Base-by-base conservation (phyloP, 208 protist genomes). In the Leishmania tropica region DNA sequence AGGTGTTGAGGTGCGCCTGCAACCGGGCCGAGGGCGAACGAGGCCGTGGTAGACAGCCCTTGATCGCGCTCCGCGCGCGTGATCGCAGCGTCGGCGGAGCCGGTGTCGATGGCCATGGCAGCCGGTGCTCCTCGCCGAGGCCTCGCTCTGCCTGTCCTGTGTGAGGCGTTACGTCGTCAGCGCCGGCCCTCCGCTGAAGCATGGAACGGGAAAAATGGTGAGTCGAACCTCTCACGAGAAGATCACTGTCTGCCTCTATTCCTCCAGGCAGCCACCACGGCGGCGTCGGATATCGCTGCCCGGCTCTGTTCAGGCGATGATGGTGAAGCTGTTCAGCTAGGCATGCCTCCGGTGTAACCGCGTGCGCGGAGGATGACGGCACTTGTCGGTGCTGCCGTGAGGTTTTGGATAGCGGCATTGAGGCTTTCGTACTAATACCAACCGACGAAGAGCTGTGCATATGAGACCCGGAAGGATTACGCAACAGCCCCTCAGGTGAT, bases 241-340 rank as follows among this genome's bases (percentile, higher is more conserved):
- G 51, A 31, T 28, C 74, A 24, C 17, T 47, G 13, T 68, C 31
- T 28, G 2, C 40, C 58, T 24, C 65, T 10, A 1, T 17, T 8
- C 77, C 62, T 17, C 37, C 28, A 19, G 28, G 4, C 31, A 64
- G 70, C 75, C 75, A 79, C 74, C 80, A 83, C 37, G 75, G 80
- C 28, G 75, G 80, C 2, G 75, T 76, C 10, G 65, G 65, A 53
- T 79, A 79, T 4, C 47, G 51, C 17, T 31, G 19, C 48, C n/a
- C 31, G 31, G 4, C 48, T 24, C 72, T 47, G 48, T 24, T n/a
- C 47, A 42, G 45, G 6, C 6, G 37, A 19, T 31, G 24, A 51
- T 51, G 42, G 17, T 79, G 62, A 24, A 28, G 15, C 11, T 70
- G 40, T 10, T n/a, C 54, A 58, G 31, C 31, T 62, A 8, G 31